Evolutionary conservation across 805 yeast species (phyloP), one percentile per base, ranked within the genome.

Genomic region (Ogataea sp.): DNA sequence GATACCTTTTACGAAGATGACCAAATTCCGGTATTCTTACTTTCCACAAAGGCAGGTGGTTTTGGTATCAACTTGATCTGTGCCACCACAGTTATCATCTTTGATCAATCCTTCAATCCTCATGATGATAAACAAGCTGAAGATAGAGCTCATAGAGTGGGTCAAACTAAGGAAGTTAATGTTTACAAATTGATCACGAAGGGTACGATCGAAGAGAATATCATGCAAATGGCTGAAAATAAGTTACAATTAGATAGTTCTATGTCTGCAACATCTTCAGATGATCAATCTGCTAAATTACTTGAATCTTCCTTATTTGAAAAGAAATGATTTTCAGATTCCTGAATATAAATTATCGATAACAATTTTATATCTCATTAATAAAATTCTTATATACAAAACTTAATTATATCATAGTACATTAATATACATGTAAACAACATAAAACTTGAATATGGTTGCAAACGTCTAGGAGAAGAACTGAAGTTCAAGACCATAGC

Each of bases 121-220:
- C 98, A 93, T 59, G 98, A 93, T 58, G 99, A 93, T 56, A 83
- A 83, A 55, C 99, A 93, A 64, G 99, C 99, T 2, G 97, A 94
- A 57, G 99, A 93, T 60, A 76, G 99, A 56, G 96, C 97, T 0
- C 99, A 93, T 59, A 75, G 99, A 61, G 96, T 93, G 20, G 98
- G 98, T 1, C 97, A 90, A 63, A 77, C 80, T 6, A 76, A 81
- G 39, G 86, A 83, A 36, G 99, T 93, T 17, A 65, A 68, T 39
- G 96, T 94, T 15, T 71, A 75, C 31, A 76, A 94, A 41, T 62
- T 93, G 44, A 78, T 93, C 38, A 73, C 83, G 9, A 72, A 70
- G 46, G 70, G 77, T 41, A 78, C 96, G 1, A 83, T 93, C 30
- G 99, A 93, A 51, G 97, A 90, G 59, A 87, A 83, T 49, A 89